These are phyloP conservation scores for Acanthochlamys bracteata DNA, from an alignment of 106 monocot species.

Conservation along the genomic window DNA sequence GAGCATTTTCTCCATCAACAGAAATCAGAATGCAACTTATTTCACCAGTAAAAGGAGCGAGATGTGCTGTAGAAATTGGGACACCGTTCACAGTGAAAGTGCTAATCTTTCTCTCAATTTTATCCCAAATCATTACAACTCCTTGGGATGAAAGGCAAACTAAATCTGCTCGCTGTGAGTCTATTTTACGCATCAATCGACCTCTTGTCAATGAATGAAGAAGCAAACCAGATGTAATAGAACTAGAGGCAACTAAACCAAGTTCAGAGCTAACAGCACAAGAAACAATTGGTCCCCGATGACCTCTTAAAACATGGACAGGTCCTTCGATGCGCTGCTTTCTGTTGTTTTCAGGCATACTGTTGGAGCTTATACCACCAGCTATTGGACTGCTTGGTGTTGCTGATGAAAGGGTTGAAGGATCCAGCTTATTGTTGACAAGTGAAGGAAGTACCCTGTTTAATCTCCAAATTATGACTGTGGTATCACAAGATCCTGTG, in stretches of 20 bases:
- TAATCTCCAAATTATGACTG: slow-evolving; percentile 85
- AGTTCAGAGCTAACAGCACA: slow-evolving; percentile 72
- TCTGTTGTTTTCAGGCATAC: slow-evolving; percentile 10
- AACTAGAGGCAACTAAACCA: slow-evolving; percentile 73
- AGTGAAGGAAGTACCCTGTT: slow-evolving; percentile 24
- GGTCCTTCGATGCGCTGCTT: slow-evolving; percentile 78
- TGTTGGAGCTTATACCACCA: slow-evolving; percentile 14
- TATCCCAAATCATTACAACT: slow-evolving; percentile 70
- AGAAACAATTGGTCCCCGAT: slow-evolving; percentile 66
- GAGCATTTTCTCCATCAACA: slow-evolving; percentile 54
- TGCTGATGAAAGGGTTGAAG: slow-evolving; percentile 23
- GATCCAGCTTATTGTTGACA: slow-evolving; percentile 26
- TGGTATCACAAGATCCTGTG: slow-evolving; percentile 85
- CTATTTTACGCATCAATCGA: slow-evolving; percentile 57
- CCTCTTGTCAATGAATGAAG: slow-evolving; percentile 79
- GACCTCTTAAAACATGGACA: slow-evolving; percentile 79
- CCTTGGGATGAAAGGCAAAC: slow-evolving; percentile 73
- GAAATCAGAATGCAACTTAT: slow-evolving; percentile 82
- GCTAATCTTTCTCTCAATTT: slow-evolving; percentile 35
- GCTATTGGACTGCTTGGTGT: slow-evolving; percentile 38
- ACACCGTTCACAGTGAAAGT: slow-evolving; percentile 89
- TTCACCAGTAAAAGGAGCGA: slow-evolving; percentile 47
- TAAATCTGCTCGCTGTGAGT: slow-evolving; percentile 33
- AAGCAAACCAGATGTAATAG: slow-evolving; percentile 50
- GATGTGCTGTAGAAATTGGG: slow-evolving; percentile 33